Percentiles rank a stretch among this genome's conserved stretches.
Conservation (phyloP, 257 asterid species). For the Phtheirospermum japonicum region DNA sequence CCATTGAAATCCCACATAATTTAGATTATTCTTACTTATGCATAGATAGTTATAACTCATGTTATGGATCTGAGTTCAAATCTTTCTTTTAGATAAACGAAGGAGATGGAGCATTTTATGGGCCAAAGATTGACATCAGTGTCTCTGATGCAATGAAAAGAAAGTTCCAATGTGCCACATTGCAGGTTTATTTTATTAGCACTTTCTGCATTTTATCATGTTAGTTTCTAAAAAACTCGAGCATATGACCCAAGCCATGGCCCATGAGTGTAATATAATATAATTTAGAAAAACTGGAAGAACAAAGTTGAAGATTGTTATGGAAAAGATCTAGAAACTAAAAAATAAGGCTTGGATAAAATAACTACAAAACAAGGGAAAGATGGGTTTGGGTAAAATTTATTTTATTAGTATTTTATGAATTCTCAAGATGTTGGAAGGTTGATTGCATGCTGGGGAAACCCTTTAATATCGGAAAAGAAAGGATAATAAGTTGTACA, state of each 20-base stretch:
- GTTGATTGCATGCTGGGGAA: background rate
- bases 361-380: no score
- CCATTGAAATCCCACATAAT: background rate
- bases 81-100: slow-evolving; percentile 61
- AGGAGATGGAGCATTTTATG: slow-evolving; percentile 97
- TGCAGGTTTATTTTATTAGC: slow-evolving; percentile 58
- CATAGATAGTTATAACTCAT: slow-evolving; percentile 17
- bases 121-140: slow-evolving; percentile 92
- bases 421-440: background rate
- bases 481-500: background rate
- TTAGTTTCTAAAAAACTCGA: background rate
- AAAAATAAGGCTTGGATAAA: background rate
- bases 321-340: background rate
- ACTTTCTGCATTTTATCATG: slow-evolving; percentile 20
- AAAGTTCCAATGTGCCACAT: slow-evolving; percentile 92
- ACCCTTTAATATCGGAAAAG: background rate
- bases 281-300: background rate
- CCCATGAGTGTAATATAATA: background rate
- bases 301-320: background rate
- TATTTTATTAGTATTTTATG: background rate
- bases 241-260: slow-evolving; percentile 1
- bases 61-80: slow-evolving; percentile 29
- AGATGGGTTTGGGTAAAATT: no score
- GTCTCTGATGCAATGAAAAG: slow-evolving; percentile 96
- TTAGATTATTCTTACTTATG: slow-evolving; percentile 14